Base-by-base conservation (phyloP, 495 filamentous ascomycete species). In the Penicillium longicatenatum region DNA sequence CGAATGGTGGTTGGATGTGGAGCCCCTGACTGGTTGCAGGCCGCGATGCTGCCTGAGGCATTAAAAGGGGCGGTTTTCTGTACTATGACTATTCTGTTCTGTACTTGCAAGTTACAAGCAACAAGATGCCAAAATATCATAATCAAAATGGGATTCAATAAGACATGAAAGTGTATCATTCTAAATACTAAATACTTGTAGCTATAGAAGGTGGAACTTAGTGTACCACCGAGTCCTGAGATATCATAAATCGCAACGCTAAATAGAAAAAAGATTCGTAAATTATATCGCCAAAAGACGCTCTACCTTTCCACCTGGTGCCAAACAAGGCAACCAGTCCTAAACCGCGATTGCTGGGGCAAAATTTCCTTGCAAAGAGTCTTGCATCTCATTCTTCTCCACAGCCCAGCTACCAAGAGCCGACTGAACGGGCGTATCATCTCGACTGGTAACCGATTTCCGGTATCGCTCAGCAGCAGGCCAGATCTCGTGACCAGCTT, bases 401-500 rank as follows among this genome's bases (percentile, higher is more conserved):
- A 21, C 31, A 4, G 14, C 39, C 17, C 42, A 55, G 42, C 14
- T 39, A 12, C 51, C 52, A 41, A 55, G 46, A 4, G 35, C 52
- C 30, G 58, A 55, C 6, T 46, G 52, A 41, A n/a, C n/a, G n/a
- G 51, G 22, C 22, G 58, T 12, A 8, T 12, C 16, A 3, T 35
- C 37, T 35, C 55, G 33, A 10, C 2, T 24, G 12, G 20, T 21
- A 35, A 19, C 21, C 11, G 26, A 10, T 3, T 11, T 26, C 24
- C 30, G 24, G 30, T 35, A 46, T 11, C 17, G 59, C 26, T 49
- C 52, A 12, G 58, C 43, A 44, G 76, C 75, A 16, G 78, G 78
- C 73, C 73, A 80, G 20, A 77, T 71, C 51, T 80, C 64, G 50
- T 68, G 49, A 2, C 69, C 68, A n/a, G 33, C 62, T 39, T 51